Conservation (phyloP, 108 stramenopile genomes). For the Pseudonitzschia multistriata region DNA sequence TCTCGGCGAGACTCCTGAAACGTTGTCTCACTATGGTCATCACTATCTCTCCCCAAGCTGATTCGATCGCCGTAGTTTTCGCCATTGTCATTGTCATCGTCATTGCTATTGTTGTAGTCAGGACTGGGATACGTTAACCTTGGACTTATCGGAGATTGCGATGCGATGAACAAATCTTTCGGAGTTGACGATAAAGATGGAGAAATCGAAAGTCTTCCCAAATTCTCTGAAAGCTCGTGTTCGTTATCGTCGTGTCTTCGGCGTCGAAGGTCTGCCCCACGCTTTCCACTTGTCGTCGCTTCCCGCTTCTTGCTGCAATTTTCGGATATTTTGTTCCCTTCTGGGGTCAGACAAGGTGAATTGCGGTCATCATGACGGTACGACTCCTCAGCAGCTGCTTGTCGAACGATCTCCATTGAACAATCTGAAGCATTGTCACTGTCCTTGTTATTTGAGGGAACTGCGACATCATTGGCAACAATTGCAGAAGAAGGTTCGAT, state of each 20-base stretch:
- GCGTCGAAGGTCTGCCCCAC: conserved; percentile 30
- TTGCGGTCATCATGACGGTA: background rate
- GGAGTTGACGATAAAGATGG: conserved; percentile 3
- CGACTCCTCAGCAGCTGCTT: background rate
- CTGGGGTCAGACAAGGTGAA: background rate
- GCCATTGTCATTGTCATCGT: background rate
- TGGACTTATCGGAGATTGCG: conserved; percentile 39
- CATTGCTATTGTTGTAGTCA: conserved; percentile 6
- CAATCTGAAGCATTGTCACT: conserved; percentile 6
- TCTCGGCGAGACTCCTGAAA: background rate
- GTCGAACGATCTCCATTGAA: conserved; percentile 29
- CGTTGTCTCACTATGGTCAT: background rate
- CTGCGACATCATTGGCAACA: background rate
- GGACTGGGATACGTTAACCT: conserved; percentile 25
- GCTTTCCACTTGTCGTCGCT: conserved; percentile 40
- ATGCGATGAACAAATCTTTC: conserved; percentile 25
- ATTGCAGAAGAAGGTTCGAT: background rate
- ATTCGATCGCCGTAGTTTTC: conserved; percentile 4
- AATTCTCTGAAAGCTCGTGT: conserved; percentile 12
- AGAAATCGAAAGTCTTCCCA: conserved; percentile 23
- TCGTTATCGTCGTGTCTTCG: conserved; percentile 10
- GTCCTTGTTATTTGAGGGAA: background rate
- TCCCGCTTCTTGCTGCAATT: conserved; percentile 14
- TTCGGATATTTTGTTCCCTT: background rate
- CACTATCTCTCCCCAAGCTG: conserved; percentile 2